Evolutionary conservation across 2,329 filamentous ascomycete species (phyloP).

Genomic region (Colletotrichum acutatum): DNA sequence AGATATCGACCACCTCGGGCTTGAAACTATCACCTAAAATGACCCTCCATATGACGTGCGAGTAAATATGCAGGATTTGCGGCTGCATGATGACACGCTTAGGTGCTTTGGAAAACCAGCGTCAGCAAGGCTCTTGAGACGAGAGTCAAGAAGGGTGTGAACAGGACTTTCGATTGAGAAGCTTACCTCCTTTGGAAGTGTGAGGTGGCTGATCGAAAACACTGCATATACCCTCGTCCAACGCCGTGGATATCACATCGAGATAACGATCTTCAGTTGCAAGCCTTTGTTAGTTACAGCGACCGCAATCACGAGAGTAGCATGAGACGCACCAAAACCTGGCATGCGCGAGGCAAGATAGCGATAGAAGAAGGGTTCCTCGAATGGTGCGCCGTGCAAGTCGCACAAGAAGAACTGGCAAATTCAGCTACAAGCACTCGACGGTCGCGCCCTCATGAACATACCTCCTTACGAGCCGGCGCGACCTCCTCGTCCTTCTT

Average conservation of each 20-base stretch:
- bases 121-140: not conserved
- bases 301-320: not conserved
- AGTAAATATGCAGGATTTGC: conserved; percentile 25
- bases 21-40: conserved; percentile 14
- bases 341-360: conserved; percentile 27
- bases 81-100: conserved; percentile 25
- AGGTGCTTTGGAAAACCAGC: not conserved
- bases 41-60: conserved; percentile 28
- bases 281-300: not conserved
- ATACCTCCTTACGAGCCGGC: conserved; percentile 23
- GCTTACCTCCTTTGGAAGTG: not conserved
- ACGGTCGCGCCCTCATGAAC: not conserved
- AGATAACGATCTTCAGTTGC: conserved; percentile 11
- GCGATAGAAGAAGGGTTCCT: conserved; percentile 20
- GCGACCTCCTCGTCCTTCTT: conserved; percentile 30
- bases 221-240: conserved; percentile 20
- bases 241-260: conserved; percentile 19
- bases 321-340: conserved; percentile 8
- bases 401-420: conserved; percentile 26
- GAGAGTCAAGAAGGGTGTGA: not conserved
- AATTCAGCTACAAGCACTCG: not conserved
- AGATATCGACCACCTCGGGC: conserved; percentile 12
- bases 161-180: fast-evolving
- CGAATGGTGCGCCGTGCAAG: conserved; percentile 24
- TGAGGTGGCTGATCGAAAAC: not conserved